Conservation (phyloP, 1,284 basidiomycete species). For the Cutaneotrichosporon cutaneum region DNA sequence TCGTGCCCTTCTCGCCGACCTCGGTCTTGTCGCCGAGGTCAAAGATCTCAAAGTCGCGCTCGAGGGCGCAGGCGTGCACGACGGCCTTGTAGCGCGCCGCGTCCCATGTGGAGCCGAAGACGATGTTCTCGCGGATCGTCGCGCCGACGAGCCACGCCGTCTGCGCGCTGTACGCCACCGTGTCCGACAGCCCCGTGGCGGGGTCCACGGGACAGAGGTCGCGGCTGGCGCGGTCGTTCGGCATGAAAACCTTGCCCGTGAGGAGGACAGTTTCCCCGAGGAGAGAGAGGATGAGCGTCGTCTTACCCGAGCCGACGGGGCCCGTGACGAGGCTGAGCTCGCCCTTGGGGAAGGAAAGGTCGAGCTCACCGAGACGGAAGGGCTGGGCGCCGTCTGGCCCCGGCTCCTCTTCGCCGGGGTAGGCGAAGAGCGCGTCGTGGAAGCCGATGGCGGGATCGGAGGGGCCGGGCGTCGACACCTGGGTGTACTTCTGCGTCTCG, state of each 20-base stretch:
- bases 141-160: slow-evolving; percentile 60
- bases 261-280: slow-evolving; percentile 58
- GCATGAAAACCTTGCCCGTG: slow-evolving; percentile 57
- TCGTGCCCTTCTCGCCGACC: slow-evolving; percentile 61
- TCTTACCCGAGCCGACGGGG: slow-evolving; percentile 63
- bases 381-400: slow-evolving; percentile 24
- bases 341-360: slow-evolving; percentile 55
- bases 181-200: slow-evolving; percentile 54
- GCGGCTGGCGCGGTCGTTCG: slow-evolving; percentile 53
- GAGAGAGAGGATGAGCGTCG: slow-evolving; percentile 64
- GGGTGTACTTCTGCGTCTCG: slow-evolving; percentile 59
- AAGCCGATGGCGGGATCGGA: slow-evolving; percentile 57
- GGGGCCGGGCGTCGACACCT: slow-evolving; percentile 49
- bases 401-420: slow-evolving; percentile 28
- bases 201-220: slow-evolving; percentile 54
- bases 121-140: slow-evolving; percentile 59
- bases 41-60: slow-evolving; percentile 57
- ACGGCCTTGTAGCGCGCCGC: slow-evolving; percentile 54
- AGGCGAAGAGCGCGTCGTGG: slow-evolving; percentile 53
- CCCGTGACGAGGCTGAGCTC: slow-evolving; percentile 53
- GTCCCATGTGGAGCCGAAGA: slow-evolving; percentile 56
- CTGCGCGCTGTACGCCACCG: slow-evolving; percentile 59
- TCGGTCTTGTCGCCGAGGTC: slow-evolving; percentile 60
- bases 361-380: slow-evolving; percentile 55
- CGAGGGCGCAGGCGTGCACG: slow-evolving; percentile 58